These are phyloP conservation scores for Ustilaginoidea virens DNA, from an alignment of 2,329 filamentous ascomycete genomes.

Conservation along the genomic window DNA sequence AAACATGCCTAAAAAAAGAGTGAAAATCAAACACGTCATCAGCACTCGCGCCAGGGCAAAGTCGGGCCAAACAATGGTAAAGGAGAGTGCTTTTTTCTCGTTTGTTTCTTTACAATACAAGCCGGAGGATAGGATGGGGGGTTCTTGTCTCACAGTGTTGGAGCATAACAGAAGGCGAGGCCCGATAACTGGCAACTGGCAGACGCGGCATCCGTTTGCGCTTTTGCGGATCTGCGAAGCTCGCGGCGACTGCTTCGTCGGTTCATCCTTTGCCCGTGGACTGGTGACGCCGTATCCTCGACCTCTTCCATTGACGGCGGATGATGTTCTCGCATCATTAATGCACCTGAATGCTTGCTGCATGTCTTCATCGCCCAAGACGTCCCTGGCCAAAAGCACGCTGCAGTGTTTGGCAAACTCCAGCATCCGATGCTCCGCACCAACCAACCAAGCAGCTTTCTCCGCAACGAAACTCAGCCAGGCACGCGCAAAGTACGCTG, in stretches of 20 bases:
- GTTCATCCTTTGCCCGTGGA: conserved; percentile 1
- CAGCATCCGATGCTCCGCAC: conserved; percentile 28
- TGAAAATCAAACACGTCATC: conserved; percentile 3
- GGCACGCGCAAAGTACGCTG: conserved; percentile 33
- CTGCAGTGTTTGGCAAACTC: conserved; percentile 41
- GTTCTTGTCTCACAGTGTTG: conserved; percentile 26
- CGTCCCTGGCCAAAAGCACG: conserved; percentile 32
- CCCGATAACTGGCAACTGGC: conserved; percentile 31
- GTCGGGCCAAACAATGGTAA: too few relatives aligned
- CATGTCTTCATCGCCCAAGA: conserved; percentile 29
- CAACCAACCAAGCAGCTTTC: conserved; percentile 36
- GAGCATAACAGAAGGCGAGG: conserved; percentile 32
- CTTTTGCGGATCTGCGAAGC: conserved; percentile 24
- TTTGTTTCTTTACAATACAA: too few relatives aligned
- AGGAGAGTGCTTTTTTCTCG: too few relatives aligned
- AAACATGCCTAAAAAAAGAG: conserved; percentile 21
- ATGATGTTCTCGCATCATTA: conserved; percentile 22
- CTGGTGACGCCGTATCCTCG: conserved; percentile 1
- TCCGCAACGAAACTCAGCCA: conserved; percentile 36
- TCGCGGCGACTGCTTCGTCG: conserved; percentile 14
- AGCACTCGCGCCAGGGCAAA: too few relatives aligned
- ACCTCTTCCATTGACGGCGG: neutral
- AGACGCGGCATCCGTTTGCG: conserved; percentile 29
- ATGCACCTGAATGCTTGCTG: conserved; percentile 26
- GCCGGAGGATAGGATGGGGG: neutral